phyloP scores from a whole-genome alignment of 768 basidiomycete genomes.

The Leucocoprinus leucothites region DNA sequence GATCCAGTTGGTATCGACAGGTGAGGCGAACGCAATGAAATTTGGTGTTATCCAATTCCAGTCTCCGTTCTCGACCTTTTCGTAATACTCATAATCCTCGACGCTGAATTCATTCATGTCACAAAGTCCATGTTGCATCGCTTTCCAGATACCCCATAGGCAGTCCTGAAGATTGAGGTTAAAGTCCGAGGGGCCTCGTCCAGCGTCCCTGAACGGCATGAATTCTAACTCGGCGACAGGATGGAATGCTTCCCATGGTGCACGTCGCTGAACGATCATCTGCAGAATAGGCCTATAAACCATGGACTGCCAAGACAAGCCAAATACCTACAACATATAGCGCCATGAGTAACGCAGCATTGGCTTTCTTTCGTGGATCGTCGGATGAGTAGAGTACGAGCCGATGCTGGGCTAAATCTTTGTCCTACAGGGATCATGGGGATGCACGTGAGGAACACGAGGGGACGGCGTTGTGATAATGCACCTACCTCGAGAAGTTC shows the following conservation, averaged over 20 bases:
- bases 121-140: slow-evolving; percentile 87
- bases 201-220: slow-evolving; percentile 95
- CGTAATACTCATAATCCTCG: slow-evolving; percentile 91
- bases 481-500: slow-evolving; percentile 72
- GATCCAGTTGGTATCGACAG: slow-evolving; percentile 77
- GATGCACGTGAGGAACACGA: slow-evolving; percentile 36
- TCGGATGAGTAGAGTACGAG: slow-evolving; percentile 86
- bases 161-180: slow-evolving; percentile 93
- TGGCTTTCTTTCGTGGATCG: slow-evolving; percentile 86
- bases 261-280: slow-evolving; percentile 90
- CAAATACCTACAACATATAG: slow-evolving; percentile 76
- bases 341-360: slow-evolving; percentile 91
- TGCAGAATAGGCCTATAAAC: slow-evolving; percentile 28
- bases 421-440: slow-evolving; percentile 49
- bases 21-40: slow-evolving; percentile 93
- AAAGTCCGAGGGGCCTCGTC: slow-evolving; percentile 89
- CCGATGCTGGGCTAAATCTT: slow-evolving; percentile 65
- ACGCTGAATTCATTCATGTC: slow-evolving; percentile 94
- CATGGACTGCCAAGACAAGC: slow-evolving; percentile 5
- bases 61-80: slow-evolving; percentile 93
- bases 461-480: slow-evolving; percentile 22
- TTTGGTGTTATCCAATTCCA: slow-evolving; percentile 95
- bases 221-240: slow-evolving; percentile 91
- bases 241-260: slow-evolving; percentile 94
- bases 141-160: slow-evolving; percentile 84